Base-by-base conservation (phyloP, 2,329 filamentous ascomycete species). In the Exophiala bonariae region DNA sequence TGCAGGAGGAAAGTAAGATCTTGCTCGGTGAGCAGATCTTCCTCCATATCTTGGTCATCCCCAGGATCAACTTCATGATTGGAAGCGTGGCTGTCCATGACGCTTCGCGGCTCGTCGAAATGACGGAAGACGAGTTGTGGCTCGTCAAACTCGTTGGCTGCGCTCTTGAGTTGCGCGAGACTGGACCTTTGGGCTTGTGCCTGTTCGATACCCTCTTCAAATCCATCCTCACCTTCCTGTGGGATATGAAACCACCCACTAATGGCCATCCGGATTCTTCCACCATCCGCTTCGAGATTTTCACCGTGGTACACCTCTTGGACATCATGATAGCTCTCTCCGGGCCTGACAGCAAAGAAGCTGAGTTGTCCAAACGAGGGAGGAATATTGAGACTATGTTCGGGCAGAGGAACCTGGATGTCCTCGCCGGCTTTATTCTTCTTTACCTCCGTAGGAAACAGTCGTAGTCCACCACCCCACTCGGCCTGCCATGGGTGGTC, bases 181-280 rank as follows among this genome's bases (percentile, higher is more conserved):
- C 90, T 91, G 68, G 91, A 97, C 68, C 89, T 89, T 66, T 89
- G 85, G 10, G 88, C 89, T 54, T 95, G 81, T 64, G 85, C 87
- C 72, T 95, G 89, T 67, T 97, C 92, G 44, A 93, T 78, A 3
- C 92, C 93, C 63, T 87, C 76, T 59, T 95, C 83, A 60, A 86
- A 99, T 34, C 93, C 93, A 19, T 95, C 89, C 67, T 99, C 93
- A 46, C 92, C 92, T 59, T 87, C 72, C 70, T 99, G 93, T 0
- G 93, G 93, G 55, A 99, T 97, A 69, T 99, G 93, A 68, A 95
- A 99, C 93, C 93, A 99, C 42, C 93, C 93, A 64, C 89, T 96
- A 63, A 99, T 96, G 41, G 93, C 93, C 92, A 99, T 97, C 58
- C 93, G 85, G 39, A 96, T 82, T 7, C 70, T 65, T 51, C 63